Evolutionary conservation across 169 alveolate genomes (phyloP).

Genomic region (Cryptosporidium viatorum): DNA sequence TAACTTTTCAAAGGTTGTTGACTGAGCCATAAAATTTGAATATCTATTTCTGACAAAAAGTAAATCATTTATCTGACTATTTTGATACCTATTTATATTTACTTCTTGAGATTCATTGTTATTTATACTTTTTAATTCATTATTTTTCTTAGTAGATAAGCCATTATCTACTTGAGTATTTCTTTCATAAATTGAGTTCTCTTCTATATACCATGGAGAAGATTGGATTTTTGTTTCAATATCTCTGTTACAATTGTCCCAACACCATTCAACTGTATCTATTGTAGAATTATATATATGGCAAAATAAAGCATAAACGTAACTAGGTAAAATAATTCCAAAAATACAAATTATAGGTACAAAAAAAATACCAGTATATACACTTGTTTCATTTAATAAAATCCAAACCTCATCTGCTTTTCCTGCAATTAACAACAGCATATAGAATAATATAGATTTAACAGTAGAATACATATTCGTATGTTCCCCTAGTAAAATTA

Average conservation of each 20-base stretch:
- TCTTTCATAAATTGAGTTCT: conserved; percentile 9
- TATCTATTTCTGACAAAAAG: conserved; percentile 40
- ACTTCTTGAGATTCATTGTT: not conserved
- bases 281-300: conserved; percentile 63
- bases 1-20: conserved; percentile 54
- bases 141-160: not conserved
- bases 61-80: conserved; percentile 20
- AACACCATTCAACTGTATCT: conserved; percentile 74
- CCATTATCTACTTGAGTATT: not conserved
- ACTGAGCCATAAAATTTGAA: conserved; percentile 55
- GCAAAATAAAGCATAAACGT: conserved; percentile 40
- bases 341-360: conserved; percentile 37
- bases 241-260: conserved; percentile 49
- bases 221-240: not conserved
- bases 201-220: conserved; percentile 70
- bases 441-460: conserved; percentile 17
- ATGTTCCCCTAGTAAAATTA: conserved; percentile 27
- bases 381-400: not conserved
- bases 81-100: not conserved
- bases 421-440: conserved; percentile 28
- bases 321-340: conserved; percentile 67
- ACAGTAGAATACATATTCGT: conserved; percentile 5
- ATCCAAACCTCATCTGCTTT: conserved; percentile 28
- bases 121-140: not conserved
- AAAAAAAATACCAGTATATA: conserved; percentile 38